Evolutionary conservation across 805 yeast genomes (phyloP).

Genomic region (Wickerhamomyces strasburgensis): DNA sequence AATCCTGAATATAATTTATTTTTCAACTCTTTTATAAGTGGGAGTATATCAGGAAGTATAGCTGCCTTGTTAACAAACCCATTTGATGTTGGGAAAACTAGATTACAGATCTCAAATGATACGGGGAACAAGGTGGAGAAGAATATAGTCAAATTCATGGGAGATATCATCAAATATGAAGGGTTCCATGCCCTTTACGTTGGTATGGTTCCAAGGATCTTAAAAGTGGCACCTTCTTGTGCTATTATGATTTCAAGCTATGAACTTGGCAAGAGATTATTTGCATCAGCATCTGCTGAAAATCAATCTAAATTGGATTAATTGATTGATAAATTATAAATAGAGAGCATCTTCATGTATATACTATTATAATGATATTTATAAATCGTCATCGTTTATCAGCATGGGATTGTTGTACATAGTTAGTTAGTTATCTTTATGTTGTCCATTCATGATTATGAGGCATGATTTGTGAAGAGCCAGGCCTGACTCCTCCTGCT

Average conservation of each 20-base stretch:
- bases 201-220: constrained; percentile 78
- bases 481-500: constrained; percentile 10
- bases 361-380: too few species aligned
- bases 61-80: constrained; percentile 92
- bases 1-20: constrained; percentile 39
- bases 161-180: constrained; percentile 59
- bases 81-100: constrained; percentile 94
- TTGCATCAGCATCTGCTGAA: constrained; percentile 17
- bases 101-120: constrained; percentile 62
- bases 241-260: constrained; percentile 97
- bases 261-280: constrained; percentile 74
- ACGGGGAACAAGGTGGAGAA: constrained; percentile 26
- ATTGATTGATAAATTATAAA: too few species aligned
- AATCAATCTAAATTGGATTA: not conserved
- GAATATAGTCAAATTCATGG: constrained; percentile 66
- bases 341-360: too few species aligned
- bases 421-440: not conserved
- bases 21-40: constrained; percentile 66
- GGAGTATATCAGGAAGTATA: constrained; percentile 75
- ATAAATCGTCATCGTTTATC: not conserved
- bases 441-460: constrained; percentile 20
- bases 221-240: constrained; percentile 95
- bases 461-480: constrained; percentile 7
- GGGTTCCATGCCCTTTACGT: constrained; percentile 83
- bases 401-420: not conserved